Percentiles rank a stretch among this genome's conserved stretches.
phyloP scores from a whole-genome alignment of 768 basidiomycete species.

The Gloeophyllum trabeum region DNA sequence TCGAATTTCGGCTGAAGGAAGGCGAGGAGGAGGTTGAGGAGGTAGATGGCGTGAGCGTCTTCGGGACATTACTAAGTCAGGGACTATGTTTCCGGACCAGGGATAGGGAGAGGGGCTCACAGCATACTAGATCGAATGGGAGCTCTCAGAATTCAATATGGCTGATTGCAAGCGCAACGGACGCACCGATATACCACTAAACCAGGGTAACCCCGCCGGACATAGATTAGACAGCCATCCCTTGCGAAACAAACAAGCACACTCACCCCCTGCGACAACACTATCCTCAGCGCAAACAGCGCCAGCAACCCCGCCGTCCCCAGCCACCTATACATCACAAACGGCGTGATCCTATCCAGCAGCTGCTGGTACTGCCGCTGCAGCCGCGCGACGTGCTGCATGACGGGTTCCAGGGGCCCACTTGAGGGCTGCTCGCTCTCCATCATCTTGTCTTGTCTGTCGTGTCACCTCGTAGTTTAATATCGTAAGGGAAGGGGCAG shows the following conservation, averaged over 20 bases:
- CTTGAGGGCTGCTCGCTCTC: too few species aligned
- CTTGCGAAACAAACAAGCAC: conserved; percentile 3
- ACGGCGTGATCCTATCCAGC: conserved; percentile 90
- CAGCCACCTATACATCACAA: conserved; percentile 83
- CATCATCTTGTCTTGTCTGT: too few species aligned
- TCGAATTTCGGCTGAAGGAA: conserved; percentile 98
- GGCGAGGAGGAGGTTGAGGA: conserved; percentile 90
- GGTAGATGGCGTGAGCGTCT: conserved; percentile 92
- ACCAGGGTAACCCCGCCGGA: too few species aligned
- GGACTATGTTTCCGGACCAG: neutral
- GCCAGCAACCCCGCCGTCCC: conserved; percentile 57
- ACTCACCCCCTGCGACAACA: conserved; percentile 85
- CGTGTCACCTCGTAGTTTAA: too few species aligned
- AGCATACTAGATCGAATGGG: conserved; percentile 39
- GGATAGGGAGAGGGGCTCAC: conserved; percentile 30
- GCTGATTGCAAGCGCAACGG: conserved; percentile 23
- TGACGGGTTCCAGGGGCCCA: conserved; percentile 17
- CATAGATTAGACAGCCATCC: too few species aligned
- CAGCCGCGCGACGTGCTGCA: conserved; percentile 31
- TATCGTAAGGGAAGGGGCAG: too few species aligned
- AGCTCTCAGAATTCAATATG: neutral
- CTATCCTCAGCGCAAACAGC: conserved; percentile 77
- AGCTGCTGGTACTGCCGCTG: conserved; percentile 76
- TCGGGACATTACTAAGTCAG: neutral
- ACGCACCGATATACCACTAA: conserved; percentile 95